Evolutionary conservation across 306 rosid species (phyloP), one percentile per base, ranked within the genome.

Genomic region (Sicyos edulis): DNA sequence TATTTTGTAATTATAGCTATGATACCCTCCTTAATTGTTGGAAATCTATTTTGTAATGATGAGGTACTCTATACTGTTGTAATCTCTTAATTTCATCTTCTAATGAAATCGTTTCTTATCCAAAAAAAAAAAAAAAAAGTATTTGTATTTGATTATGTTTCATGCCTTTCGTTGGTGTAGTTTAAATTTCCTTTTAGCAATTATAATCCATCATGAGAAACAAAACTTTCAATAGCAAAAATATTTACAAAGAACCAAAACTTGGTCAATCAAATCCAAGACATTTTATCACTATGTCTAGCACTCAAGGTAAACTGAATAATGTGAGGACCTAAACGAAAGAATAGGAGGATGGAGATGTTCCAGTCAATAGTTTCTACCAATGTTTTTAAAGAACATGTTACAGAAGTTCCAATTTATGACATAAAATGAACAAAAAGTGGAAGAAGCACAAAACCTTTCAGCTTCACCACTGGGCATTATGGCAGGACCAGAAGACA

Each of bases 381-480:
- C 37, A 37, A 17, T 6, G 34, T 15, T n/a, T n/a, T 63, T n/a
- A 63, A 15, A 47, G 24, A 70, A 51, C 19, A 53, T 40, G 45
- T 40, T 6, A 40, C 45, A 40, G 8, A 6, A 40, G 45, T 21
- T 42, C 14, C 47, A 56, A 21, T 13, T 40, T 65, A 56, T 34
- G 53, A 42, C 32, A 71, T 63, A 67, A 29, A 42, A 40, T 26
- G 67, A 57, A 62, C 63, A 54, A 69, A 54, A 72, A 29, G 59
- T 26, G 26, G 58, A 26, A 60, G 82, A 76, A 66, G 57, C 77
- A 80, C 74, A 61, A 16, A 57, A 92, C 96, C 88, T 91, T 84
- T 80, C 96, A 70, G 97, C 96, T 87, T 91, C 96, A 74, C 96
- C 97, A 73, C 82, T 87, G 26, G 93, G 81, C 88, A 91, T 89